phyloP scores from a whole-genome alignment of 148 eudicot species.

The Silene conica region DNA sequence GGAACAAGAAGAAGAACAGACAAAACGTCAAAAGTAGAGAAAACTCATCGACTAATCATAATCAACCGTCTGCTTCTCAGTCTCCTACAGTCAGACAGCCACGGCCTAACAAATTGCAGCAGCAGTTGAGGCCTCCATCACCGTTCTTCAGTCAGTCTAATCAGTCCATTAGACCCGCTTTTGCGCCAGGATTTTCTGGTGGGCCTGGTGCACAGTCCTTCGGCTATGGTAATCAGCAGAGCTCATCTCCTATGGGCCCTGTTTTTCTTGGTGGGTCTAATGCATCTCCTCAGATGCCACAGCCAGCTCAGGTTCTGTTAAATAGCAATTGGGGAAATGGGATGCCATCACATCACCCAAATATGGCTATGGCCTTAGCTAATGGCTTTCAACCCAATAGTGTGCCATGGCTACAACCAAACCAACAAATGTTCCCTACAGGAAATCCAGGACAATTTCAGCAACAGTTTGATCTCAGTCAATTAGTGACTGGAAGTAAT shows the following conservation, averaged over 20 bases:
- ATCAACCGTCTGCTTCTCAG: constrained; percentile 24
- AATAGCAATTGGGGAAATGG: constrained; percentile 42
- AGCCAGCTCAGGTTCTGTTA: constrained; percentile 27
- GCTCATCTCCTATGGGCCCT: constrained; percentile 21
- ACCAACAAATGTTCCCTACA: constrained; percentile 25
- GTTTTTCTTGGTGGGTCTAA: constrained; percentile 13
- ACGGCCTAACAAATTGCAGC: constrained; percentile 32
- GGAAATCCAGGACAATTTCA: constrained; percentile 28
- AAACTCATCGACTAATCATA: constrained; percentile 28
- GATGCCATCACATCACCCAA: constrained; percentile 46
- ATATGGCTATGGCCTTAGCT: constrained; percentile 26
- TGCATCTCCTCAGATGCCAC: constrained; percentile 31
- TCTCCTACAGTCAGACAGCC: constrained; percentile 16
- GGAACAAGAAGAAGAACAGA: constrained; percentile 42
- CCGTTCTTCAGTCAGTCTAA: constrained; percentile 20
- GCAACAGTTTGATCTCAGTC: constrained; percentile 47
- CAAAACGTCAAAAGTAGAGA: constrained; percentile 39
- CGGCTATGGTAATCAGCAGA: constrained; percentile 8
- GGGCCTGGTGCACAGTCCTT: constrained; percentile 20
- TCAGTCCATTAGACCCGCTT: neutral
- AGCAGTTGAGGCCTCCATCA: constrained; percentile 23
- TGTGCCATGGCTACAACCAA: constrained; percentile 47
- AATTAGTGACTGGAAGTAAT: constrained; percentile 24
- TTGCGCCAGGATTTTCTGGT: neutral
- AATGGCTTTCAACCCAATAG: constrained; percentile 34